A percentile compares a stretch with the other conserved stretches of the same genome.
Conservation (phyloP, 768 basidiomycete genomes). For the Clitopilus passeckerianus region DNA sequence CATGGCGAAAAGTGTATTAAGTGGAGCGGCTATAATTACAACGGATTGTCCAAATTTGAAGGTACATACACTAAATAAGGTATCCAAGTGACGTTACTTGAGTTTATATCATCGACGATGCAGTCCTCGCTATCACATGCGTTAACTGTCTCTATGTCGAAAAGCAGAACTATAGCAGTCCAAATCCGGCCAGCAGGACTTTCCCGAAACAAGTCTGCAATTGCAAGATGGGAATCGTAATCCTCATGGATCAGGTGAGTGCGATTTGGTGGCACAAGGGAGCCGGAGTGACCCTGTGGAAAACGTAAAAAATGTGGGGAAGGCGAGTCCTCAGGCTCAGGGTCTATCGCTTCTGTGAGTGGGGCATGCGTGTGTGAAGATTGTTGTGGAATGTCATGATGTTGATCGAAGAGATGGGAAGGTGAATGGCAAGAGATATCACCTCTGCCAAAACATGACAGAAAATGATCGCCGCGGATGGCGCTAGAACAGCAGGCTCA, state of each 20-base stretch:
- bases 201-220: not conserved
- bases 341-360: not conserved
- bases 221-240: no score
- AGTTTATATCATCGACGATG: not conserved
- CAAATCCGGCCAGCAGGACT: not conserved
- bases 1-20: not conserved
- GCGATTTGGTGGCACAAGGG: not conserved
- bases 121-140: not conserved
- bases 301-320: not conserved
- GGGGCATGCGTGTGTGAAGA: slow-evolving; percentile 1
- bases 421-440: slow-evolving; percentile 2
- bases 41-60: not conserved
- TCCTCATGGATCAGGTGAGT: not conserved
- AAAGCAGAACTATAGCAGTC: not conserved
- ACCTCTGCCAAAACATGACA: slow-evolving; percentile 7
- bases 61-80: not conserved
- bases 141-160: not conserved
- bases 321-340: slow-evolving; percentile 4
- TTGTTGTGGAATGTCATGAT: not conserved
- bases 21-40: not conserved
- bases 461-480: slow-evolving; percentile 10
- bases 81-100: not conserved
- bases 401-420: not conserved
- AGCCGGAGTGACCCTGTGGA: not conserved
- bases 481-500: slow-evolving; percentile 9